Conservation (phyloP, 164 flowering plant species). For the Macadamia tetraphylla region DNA sequence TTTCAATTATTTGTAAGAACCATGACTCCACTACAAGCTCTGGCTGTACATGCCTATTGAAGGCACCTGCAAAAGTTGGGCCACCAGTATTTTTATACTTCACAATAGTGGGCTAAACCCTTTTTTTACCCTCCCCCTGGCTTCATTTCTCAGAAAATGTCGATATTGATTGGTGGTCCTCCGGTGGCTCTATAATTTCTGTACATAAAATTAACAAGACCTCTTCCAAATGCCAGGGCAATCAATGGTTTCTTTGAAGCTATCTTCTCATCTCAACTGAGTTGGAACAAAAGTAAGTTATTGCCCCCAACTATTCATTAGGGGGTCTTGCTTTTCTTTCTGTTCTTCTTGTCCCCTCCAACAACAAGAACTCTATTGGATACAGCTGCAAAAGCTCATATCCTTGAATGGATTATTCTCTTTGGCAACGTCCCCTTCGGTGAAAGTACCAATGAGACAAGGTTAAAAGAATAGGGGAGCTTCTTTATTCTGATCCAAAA, state of each 20-base stretch:
- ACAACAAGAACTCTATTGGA: background rate
- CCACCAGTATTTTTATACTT: background rate
- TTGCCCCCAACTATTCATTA: background rate
- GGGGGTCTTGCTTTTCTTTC: too few species aligned
- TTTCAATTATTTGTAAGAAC: background rate
- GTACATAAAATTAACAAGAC: background rate
- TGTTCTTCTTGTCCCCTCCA: too few species aligned
- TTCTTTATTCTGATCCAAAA: conserved; percentile 38
- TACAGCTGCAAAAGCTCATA: background rate
- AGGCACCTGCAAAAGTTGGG: background rate
- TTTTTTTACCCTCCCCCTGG: background rate
- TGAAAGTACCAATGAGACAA: background rate
- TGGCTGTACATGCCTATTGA: background rate
- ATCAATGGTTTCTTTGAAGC: background rate
- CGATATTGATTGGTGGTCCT: background rate
- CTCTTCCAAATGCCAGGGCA: background rate
- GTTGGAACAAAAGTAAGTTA: background rate
- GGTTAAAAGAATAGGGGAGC: background rate
- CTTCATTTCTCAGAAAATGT: background rate
- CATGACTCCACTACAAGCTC: background rate
- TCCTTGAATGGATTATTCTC: background rate
- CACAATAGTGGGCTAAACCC: background rate
- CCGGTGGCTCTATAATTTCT: background rate
- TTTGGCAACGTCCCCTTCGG: background rate
- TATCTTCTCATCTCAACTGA: background rate